Evolutionary conservation across 805 yeast genomes (phyloP).

Genomic region (Starmerella sp.): DNA sequence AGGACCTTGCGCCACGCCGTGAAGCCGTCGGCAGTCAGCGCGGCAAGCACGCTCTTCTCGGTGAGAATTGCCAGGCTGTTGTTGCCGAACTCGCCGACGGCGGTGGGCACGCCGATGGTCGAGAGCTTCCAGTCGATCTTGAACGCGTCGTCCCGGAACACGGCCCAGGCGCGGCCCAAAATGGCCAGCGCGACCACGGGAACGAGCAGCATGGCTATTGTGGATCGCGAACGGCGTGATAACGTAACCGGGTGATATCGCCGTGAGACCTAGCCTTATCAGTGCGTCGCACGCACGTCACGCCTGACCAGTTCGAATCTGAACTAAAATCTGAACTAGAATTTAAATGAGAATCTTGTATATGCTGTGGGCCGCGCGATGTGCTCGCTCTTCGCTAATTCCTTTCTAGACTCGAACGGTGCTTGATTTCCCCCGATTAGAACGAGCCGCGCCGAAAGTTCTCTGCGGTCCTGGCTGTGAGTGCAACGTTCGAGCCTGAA

Average conservation of each 20-base stretch:
- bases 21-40: slow-evolving; percentile 23
- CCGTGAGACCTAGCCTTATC: background rate
- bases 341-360: no score
- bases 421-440: no score
- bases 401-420: no score
- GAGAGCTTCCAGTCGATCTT: slow-evolving; percentile 27
- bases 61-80: slow-evolving; percentile 19
- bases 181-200: background rate
- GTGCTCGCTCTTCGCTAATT: no score
- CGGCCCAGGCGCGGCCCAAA: slow-evolving; percentile 21
- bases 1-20: slow-evolving; percentile 25
- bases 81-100: slow-evolving; percentile 9
- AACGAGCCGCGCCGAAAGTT: no score
- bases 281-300: background rate
- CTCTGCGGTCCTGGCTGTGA: no score
- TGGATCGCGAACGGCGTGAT: background rate
- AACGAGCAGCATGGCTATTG: background rate
- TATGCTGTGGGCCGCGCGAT: no score
- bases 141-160: slow-evolving; percentile 29
- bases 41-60: slow-evolving; percentile 22
- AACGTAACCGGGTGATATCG: background rate
- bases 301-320: background rate
- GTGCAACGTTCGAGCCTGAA: no score
- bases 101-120: slow-evolving; percentile 23
- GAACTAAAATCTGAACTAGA: background rate